These are phyloP conservation scores for Pyricularia sp. DNA, from an alignment of 2,329 filamentous ascomycete genomes.

Conservation along the genomic window DNA sequence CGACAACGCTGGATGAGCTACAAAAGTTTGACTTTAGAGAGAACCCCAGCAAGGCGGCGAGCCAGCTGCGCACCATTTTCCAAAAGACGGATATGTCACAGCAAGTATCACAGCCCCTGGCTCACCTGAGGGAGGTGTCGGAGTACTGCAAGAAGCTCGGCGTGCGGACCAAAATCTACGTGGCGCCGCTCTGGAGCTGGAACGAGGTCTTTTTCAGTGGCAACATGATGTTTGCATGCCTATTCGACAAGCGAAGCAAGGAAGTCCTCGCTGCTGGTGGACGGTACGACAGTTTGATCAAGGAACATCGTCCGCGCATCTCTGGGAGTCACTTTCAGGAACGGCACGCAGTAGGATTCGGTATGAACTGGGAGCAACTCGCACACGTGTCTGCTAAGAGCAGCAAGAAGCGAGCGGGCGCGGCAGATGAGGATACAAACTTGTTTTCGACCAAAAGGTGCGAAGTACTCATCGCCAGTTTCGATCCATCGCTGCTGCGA, in stretches of 20 bases:
- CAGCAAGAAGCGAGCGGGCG: slow-evolving; percentile 29
- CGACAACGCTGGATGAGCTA: slow-evolving; percentile 82
- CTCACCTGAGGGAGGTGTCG: slow-evolving; percentile 67
- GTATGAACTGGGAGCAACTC: slow-evolving; percentile 75
- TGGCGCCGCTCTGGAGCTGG: slow-evolving; percentile 74
- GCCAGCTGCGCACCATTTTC: slow-evolving; percentile 45
- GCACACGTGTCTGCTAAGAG: slow-evolving; percentile 45
- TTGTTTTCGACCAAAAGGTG: slow-evolving; percentile 47
- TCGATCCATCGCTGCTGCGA: slow-evolving; percentile 63
- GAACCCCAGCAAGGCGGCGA: slow-evolving; percentile 41
- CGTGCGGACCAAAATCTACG: slow-evolving; percentile 64
- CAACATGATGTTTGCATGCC: slow-evolving; percentile 78
- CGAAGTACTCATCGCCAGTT: slow-evolving; percentile 81
- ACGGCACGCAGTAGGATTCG: slow-evolving; percentile 82
- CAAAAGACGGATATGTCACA: slow-evolving; percentile 56
- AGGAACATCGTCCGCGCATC: slow-evolving; percentile 63
- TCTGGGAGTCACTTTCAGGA: slow-evolving; percentile 43
- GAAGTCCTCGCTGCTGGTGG: slow-evolving; percentile 90
- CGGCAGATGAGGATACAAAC: slow-evolving; percentile 38
- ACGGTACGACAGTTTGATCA: slow-evolving; percentile 80
- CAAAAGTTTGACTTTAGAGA: slow-evolving; percentile 82
- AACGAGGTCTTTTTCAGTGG: slow-evolving; percentile 85
- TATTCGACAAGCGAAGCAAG: slow-evolving; percentile 71
- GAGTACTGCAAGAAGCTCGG: slow-evolving; percentile 64
- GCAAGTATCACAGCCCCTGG: slow-evolving; percentile 61